These are phyloP conservation scores for Vitis riparia DNA, from an alignment of 164 flowering plant genomes.

Conservation along the genomic window DNA sequence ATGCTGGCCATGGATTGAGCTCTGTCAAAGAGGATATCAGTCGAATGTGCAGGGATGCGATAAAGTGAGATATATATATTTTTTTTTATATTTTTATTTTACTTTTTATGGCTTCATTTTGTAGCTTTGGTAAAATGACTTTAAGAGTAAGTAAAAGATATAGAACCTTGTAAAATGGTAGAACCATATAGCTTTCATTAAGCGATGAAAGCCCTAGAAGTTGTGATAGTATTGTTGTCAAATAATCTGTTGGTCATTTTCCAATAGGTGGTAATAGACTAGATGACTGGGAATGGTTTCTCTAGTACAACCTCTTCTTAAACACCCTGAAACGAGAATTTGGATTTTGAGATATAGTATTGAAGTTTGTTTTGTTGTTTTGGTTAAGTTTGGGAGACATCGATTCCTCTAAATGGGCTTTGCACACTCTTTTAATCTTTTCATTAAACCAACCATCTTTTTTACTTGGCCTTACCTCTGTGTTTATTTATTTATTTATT, in stretches of 20 bases:
- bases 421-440: too few relatives aligned
- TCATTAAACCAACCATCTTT: too few relatives aligned
- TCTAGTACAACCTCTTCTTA: too few relatives aligned
- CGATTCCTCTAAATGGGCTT: too few relatives aligned
- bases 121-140: background rate
- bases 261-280: too few relatives aligned
- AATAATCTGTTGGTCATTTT: background rate
- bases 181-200: background rate
- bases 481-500: too few relatives aligned
- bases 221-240: background rate
- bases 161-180: background rate
- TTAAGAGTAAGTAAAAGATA: background rate
- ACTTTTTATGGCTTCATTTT: background rate
- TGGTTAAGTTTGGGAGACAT: too few relatives aligned
- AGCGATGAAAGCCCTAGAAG: background rate
- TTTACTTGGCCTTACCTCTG: too few relatives aligned
- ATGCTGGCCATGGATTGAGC: constrained; percentile 70
- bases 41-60: constrained; percentile 90
- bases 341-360: too few relatives aligned
- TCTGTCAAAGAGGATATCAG: constrained; percentile 84
- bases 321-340: too few relatives aligned
- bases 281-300: too few relatives aligned
- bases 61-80: constrained; percentile 60
- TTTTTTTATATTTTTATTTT: background rate
- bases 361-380: too few relatives aligned